phyloP scores from a whole-genome alignment of 2,329 filamentous ascomycete genomes.

The Gaeumannomyces sp. region DNA sequence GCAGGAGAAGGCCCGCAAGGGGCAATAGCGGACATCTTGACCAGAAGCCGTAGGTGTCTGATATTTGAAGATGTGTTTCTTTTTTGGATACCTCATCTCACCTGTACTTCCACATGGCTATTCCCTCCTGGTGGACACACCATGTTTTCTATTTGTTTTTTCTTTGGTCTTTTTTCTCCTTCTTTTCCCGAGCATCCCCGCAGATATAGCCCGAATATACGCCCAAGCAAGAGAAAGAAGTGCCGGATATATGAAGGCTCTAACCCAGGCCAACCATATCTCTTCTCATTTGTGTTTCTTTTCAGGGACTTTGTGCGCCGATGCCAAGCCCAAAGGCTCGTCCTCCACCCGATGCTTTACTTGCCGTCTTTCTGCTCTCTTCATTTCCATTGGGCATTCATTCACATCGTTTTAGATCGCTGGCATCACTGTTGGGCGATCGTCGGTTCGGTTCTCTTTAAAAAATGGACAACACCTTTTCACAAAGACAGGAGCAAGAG shows the following conservation, averaged over 20 bases:
- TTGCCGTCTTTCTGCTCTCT: background rate
- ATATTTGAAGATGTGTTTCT: constrained; percentile 1
- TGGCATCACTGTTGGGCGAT: background rate
- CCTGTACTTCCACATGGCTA: background rate
- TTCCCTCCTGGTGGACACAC: background rate
- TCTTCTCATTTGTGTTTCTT: background rate
- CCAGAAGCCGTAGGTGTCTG: background rate
- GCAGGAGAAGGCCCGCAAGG: constrained; percentile 75
- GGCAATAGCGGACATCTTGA: constrained; percentile 24
- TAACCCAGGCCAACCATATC: background rate
- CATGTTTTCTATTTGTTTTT: background rate
- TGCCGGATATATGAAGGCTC: background rate
- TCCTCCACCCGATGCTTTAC: background rate
- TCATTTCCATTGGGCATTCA: background rate
- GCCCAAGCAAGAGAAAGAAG: background rate
- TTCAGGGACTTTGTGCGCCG: background rate
- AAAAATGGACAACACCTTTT: background rate
- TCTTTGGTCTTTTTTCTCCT: background rate
- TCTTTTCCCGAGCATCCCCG: background rate
- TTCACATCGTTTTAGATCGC: background rate
- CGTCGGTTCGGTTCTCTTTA: background rate
- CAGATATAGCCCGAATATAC: background rate
- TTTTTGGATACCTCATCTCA: background rate
- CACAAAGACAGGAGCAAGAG: background rate
- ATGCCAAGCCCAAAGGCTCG: background rate